phyloP scores from a whole-genome alignment of 2,329 filamentous ascomycete species.

The Colletotrichum noveboracense region DNA sequence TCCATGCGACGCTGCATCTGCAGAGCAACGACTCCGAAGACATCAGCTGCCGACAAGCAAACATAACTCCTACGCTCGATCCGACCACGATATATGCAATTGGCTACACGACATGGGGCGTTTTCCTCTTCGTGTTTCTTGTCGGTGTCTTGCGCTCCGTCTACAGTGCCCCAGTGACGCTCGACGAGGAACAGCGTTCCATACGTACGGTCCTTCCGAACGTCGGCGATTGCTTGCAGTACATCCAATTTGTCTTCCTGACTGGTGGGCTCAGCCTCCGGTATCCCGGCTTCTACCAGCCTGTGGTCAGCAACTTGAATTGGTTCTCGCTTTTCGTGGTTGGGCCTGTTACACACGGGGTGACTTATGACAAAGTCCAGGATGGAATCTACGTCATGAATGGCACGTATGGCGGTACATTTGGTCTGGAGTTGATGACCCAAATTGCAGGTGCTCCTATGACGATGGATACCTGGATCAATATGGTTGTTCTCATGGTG shows the following conservation, averaged over 20 bases:
- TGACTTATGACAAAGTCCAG: slow-evolving; percentile 31
- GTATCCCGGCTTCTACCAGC: slow-evolving; percentile 78
- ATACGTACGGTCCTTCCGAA: slow-evolving; percentile 22
- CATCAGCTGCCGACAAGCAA: slow-evolving; percentile 17
- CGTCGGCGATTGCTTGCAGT: slow-evolving; percentile 67
- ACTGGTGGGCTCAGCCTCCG: slow-evolving; percentile 72
- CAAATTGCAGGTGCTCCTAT: slow-evolving; percentile 71
- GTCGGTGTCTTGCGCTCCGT: slow-evolving; percentile 12
- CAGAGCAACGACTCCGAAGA: neutral
- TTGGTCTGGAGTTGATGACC: slow-evolving; percentile 69
- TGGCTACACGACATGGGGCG: slow-evolving; percentile 16
- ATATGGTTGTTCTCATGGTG: slow-evolving; percentile 69
- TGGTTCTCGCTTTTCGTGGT: slow-evolving; percentile 73
- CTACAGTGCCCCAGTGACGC: neutral
- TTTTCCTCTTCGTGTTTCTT: slow-evolving; percentile 24
- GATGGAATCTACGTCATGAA: slow-evolving; percentile 71
- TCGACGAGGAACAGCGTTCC: neutral
- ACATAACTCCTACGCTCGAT: slow-evolving; percentile 21
- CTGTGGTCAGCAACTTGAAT: slow-evolving; percentile 67
- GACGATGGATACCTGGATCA: slow-evolving; percentile 71
- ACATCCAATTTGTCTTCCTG: slow-evolving; percentile 77
- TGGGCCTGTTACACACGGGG: slow-evolving; percentile 28
- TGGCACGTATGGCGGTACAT: slow-evolving; percentile 60
- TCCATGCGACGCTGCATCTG: slow-evolving; percentile 15
- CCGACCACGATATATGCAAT: slow-evolving; percentile 3